Evolutionary conservation across 805 yeast genomes (phyloP), one percentile per base, ranked within the genome.

Genomic region (Yamadazyma ubonensis): DNA sequence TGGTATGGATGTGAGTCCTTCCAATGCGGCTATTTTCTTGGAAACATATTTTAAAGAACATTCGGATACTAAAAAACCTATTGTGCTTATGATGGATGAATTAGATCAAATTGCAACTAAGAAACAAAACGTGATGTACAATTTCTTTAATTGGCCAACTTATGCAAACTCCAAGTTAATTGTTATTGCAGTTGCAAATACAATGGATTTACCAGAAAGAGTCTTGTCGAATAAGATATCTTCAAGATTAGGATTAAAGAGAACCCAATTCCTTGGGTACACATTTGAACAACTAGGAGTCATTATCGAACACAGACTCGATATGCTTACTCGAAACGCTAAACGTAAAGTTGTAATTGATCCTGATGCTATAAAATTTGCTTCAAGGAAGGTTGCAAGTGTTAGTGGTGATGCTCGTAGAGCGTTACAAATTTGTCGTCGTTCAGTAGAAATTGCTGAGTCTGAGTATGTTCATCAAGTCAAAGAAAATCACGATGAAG

Each of bases 381-480:
- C 96, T 0, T 79, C 96, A 1, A 75, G 97, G 61, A 90, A 89
- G 59, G 95, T 93, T 31, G 96, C 98, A 4, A 80, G 93, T 63
- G 97, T 93, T 2, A 86, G 95, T 57, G 99, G 99, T 43, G 99
- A 93, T 68, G 99, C 97, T 1, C 73, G 99, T 53, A 70, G 98
- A 43, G 97, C 96, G 0, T 67, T 93, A 40, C 84, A 84, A 42
- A 85, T 93, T 17, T 85, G 96, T 54, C 74, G 90, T 27, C 68
- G 97, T 42, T 96, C 97, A 0, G 83, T 90, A 6, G 96, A 88
- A 55, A 70, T 90, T 21, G 96, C 96, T 0, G 95, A 87, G 53
- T 54, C 62, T 23, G 85, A 81, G 44, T 33, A 39, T 18, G 11
- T 90, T 21, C 96, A 96, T 0, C 93, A 86, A 53, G 53, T 62